Conservation (phyloP, 2,329 filamentous ascomycete species). For the Fusarium sterilihyphosum region DNA sequence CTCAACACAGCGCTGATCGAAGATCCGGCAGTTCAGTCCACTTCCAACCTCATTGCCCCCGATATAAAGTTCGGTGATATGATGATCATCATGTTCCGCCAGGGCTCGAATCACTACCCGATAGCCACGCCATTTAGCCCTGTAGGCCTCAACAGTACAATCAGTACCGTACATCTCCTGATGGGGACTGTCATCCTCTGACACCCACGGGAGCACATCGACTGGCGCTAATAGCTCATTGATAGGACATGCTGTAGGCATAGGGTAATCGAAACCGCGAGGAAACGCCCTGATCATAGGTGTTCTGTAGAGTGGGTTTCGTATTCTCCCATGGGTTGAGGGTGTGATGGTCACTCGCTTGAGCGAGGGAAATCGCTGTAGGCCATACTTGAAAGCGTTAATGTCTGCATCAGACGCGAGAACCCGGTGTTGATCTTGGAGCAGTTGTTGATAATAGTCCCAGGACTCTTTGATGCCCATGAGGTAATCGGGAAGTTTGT, state of each 20-base stretch:
- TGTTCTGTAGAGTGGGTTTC: neutral
- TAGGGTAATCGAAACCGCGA: neutral
- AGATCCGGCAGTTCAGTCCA: neutral
- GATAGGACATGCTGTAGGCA: neutral
- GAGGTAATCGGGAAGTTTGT: neutral
- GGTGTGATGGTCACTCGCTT: neutral
- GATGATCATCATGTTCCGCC: neutral
- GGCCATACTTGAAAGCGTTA: neutral
- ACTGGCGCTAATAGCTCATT: neutral
- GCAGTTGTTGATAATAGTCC: neutral
- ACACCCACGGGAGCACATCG: neutral
- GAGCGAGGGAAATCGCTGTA: neutral
- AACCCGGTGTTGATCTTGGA: neutral
- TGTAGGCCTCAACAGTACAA: neutral
- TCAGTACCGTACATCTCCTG: neutral
- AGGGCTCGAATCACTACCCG: neutral
- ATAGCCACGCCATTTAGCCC: neutral
- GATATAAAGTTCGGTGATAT: neutral
- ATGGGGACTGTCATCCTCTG: neutral
- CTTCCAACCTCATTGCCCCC: neutral
- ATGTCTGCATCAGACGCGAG: neutral
- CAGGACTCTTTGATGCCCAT: neutral
- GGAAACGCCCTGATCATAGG: conserved; percentile 6
- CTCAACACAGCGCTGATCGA: neutral
- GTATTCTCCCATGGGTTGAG: neutral